phyloP scores from a whole-genome alignment of 169 alveolate species.

The Theileria luwenshuni region DNA sequence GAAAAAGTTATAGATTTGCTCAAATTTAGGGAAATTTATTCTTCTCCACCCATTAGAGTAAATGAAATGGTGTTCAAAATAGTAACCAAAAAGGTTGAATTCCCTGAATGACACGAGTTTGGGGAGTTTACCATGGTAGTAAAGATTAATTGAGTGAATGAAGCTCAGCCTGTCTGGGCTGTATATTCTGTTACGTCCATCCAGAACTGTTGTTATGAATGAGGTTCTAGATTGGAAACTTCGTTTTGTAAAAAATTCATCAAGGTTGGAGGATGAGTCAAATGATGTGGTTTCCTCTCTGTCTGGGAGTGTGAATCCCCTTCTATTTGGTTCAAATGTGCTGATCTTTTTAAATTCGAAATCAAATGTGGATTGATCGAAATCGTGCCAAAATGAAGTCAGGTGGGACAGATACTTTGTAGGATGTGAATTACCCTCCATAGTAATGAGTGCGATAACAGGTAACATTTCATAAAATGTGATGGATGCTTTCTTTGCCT shows the following conservation, averaged over 20 bases:
- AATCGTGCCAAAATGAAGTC: conserved; percentile 1
- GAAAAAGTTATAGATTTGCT: conserved; percentile 3
- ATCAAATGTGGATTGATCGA: not conserved
- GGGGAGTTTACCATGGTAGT: conserved; percentile 4
- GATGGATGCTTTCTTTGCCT: not conserved
- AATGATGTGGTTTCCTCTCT: not conserved
- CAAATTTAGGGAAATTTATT: not conserved
- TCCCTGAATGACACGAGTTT: conserved; percentile 4
- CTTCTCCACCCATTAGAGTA: conserved; percentile 16
- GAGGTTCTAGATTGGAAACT: not conserved
- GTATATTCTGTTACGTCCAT: not conserved
- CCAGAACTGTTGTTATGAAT: not conserved
- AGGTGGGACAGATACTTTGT: not conserved
- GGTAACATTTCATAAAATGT: not conserved
- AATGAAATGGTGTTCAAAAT: not conserved
- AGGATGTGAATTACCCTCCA: not conserved
- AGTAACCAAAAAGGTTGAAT: not conserved
- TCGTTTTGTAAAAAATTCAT: not conserved
- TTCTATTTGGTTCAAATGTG: not conserved
- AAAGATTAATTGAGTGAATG: not conserved
- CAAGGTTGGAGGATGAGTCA: not conserved
- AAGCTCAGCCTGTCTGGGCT: not conserved
- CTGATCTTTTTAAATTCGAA: not conserved
- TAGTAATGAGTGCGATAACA: not conserved
- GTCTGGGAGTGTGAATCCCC: not conserved